These are phyloP conservation scores for Aspergillus terreus DNA, from an alignment of 2,329 filamentous ascomycete species.

Conservation along the genomic window DNA sequence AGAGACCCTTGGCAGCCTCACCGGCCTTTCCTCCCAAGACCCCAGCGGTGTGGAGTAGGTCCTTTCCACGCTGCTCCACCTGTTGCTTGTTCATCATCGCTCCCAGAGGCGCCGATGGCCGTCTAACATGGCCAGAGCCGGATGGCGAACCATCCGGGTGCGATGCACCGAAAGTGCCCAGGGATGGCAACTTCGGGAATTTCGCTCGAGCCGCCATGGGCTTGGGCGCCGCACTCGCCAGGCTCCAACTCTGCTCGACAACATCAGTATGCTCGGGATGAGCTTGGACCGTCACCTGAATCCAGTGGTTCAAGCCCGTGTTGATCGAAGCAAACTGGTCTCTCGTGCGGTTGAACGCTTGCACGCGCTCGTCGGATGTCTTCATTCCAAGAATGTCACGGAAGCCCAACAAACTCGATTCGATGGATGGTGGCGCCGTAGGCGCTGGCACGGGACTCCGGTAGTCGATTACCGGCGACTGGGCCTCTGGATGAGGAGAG, in stretches of 20 bases:
- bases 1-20: conserved; percentile 83
- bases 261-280: conserved; percentile 53
- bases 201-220: conserved; percentile 32
- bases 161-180: conserved; percentile 26
- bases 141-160: conserved; percentile 31
- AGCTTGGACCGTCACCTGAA: conserved; percentile 46
- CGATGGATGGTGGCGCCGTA: conserved; percentile 15
- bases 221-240: conserved; percentile 27
- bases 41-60: conserved; percentile 79
- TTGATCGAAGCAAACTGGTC: conserved; percentile 68
- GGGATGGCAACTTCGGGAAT: conserved; percentile 39
- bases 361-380: conserved; percentile 64
- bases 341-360: conserved; percentile 69
- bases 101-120: conserved; percentile 35
- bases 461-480: conserved; percentile 4
- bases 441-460: conserved; percentile 10
- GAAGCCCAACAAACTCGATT: conserved; percentile 56
- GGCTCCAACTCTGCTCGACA: conserved; percentile 32
- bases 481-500: conserved; percentile 7
- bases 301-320: conserved; percentile 66
- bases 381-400: conserved; percentile 72
- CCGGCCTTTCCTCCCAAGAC: conserved; percentile 64
- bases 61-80: conserved; percentile 81
- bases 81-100: conserved; percentile 54
- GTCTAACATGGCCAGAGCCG: conserved; percentile 30